Conservation (phyloP, 495 filamentous ascomycete species). For the Lichina pygmaea region DNA sequence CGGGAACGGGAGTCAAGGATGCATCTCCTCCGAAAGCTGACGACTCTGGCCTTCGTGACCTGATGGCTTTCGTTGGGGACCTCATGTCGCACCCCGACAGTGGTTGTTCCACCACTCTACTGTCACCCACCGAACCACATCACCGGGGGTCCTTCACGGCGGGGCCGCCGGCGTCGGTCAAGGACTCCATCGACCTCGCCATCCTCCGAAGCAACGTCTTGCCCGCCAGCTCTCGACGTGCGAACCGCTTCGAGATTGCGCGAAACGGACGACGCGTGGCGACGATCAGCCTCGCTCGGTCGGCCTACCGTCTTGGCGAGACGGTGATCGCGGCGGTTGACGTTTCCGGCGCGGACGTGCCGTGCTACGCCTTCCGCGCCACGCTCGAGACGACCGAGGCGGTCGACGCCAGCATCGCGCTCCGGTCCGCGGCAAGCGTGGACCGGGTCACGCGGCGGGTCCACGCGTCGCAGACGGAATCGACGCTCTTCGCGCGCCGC, state of each 20-base stretch:
- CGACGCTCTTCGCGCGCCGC: constrained; percentile 51
- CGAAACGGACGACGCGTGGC: constrained; percentile 66
- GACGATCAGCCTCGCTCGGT: constrained; percentile 66
- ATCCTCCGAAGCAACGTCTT: constrained; percentile 54
- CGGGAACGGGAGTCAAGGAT: background rate
- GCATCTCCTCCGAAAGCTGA: background rate
- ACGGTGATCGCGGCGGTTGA: constrained; percentile 59
- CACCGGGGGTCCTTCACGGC: constrained; percentile 3
- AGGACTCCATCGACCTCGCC: constrained; percentile 74
- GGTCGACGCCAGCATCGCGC: constrained; percentile 47
- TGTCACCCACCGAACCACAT: constrained; percentile 31
- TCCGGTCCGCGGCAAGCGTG: constrained; percentile 65
- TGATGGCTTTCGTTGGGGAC: constrained; percentile 53
- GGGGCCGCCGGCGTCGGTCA: constrained; percentile 28
- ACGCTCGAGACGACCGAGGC: constrained; percentile 57
- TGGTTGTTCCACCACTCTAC: constrained; percentile 13
- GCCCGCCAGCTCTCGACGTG: constrained; percentile 29
- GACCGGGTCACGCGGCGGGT: constrained; percentile 60
- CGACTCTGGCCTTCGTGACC: constrained; percentile 23
- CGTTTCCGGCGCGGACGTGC: constrained; percentile 43
- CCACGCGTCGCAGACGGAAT: constrained; percentile 48
- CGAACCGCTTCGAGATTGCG: constrained; percentile 83
- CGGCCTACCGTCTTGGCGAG: constrained; percentile 77
- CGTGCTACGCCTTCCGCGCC: constrained; percentile 53
- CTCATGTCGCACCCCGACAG: constrained; percentile 14